Evolutionary conservation across 2,329 filamentous ascomycete species (phyloP).

Genomic region (Microdochium trichocladiopsis): DNA sequence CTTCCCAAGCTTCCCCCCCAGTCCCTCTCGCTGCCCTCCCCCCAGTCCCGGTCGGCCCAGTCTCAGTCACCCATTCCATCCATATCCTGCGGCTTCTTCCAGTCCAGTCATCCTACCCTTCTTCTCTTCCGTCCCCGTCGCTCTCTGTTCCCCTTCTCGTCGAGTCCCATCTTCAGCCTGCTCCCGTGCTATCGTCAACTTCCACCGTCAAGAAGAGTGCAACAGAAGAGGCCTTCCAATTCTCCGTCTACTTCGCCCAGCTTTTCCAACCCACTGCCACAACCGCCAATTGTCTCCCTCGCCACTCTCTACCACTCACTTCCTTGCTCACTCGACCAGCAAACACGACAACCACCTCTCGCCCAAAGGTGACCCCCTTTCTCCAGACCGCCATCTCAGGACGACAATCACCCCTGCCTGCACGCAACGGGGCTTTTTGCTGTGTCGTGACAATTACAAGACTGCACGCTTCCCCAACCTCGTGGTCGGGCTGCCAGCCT

Average conservation of each 20-base stretch:
- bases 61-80: not conserved
- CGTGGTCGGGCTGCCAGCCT: not conserved
- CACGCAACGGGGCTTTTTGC: conserved; percentile 2
- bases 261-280: not conserved
- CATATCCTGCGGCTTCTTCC: conserved; percentile 1
- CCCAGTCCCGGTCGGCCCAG: not conserved
- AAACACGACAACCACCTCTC: not conserved
- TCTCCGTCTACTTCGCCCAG: conserved; percentile 1
- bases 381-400: conserved; percentile 8
- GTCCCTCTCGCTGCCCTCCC: not conserved
- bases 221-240: conserved; percentile 4
- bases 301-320: not conserved
- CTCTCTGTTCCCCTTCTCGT: conserved; percentile 21
- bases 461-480: not conserved
- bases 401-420: conserved; percentile 14
- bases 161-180: conserved; percentile 7
- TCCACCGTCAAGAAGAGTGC: conserved; percentile 14
- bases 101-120: conserved; percentile 8
- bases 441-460: not conserved
- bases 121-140: conserved; percentile 19
- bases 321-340: not conserved
- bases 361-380: conserved; percentile 10
- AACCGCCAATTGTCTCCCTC: not conserved
- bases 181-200: conserved; percentile 13
- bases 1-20: not conserved